A percentile compares a stretch with the other conserved stretches of the same genome.
Conservation (phyloP, 2,329 filamentous ascomycete genomes). For the Diaporthe amygdali region DNA sequence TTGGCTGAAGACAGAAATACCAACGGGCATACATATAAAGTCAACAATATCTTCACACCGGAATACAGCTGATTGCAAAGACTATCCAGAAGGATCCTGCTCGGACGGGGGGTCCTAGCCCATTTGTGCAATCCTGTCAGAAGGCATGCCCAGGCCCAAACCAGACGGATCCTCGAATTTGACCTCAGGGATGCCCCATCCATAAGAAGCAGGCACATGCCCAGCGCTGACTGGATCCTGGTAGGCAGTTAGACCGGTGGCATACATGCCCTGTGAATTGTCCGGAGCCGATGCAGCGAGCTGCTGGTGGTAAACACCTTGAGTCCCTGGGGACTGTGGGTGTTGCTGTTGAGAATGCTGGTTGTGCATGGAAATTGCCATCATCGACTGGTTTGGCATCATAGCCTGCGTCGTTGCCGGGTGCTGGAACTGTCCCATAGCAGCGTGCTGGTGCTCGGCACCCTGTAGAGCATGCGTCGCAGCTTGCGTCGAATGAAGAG, state of each 20-base stretch:
- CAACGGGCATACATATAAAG: too few relatives aligned
- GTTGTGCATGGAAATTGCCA: conserved; percentile 16
- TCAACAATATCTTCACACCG: too few relatives aligned
- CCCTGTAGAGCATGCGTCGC: conserved; percentile 54
- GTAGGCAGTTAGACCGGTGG: background rate
- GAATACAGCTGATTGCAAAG: background rate
- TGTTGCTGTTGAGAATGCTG: conserved; percentile 15
- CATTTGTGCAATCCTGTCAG: conserved; percentile 9
- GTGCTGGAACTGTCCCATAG: conserved; percentile 37
- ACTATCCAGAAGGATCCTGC: background rate
- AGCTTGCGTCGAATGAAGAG: conserved; percentile 55
- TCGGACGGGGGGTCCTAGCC: background rate
- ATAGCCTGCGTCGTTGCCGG: conserved; percentile 3
- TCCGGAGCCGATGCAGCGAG: conserved; percentile 15
- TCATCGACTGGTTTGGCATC: conserved; percentile 14
- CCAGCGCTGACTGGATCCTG: conserved; percentile 13
- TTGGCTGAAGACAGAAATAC: too few relatives aligned
- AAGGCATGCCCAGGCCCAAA: background rate
- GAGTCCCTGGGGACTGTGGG: conserved; percentile 11
- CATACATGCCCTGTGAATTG: conserved; percentile 5
- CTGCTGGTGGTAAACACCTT: conserved; percentile 18
- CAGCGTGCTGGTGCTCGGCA: conserved; percentile 48
- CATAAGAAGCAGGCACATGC: background rate
- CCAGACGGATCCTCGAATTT: conserved; percentile 13
- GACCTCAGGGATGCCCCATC: conserved; percentile 7